Conservation (phyloP, 345 rosid genomes). For the Aquilaria yunnanensis region DNA sequence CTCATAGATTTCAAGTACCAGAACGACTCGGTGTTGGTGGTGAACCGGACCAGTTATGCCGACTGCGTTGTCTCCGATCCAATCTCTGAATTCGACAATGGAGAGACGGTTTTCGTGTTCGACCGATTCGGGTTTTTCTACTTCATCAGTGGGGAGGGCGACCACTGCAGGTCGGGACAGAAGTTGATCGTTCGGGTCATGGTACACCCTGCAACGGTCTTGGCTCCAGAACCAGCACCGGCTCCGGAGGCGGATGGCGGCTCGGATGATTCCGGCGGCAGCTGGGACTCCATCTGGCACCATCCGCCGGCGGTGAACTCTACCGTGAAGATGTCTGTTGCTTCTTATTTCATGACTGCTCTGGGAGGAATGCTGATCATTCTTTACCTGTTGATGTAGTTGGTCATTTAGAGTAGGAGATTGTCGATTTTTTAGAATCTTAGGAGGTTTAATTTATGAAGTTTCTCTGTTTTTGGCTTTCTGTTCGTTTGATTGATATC, state of each 20-base stretch:
- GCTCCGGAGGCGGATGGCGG: conserved; percentile 13
- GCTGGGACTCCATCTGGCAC: conserved; percentile 25
- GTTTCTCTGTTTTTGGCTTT: neutral
- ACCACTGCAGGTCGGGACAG: conserved; percentile 24
- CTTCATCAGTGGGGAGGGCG: conserved; percentile 22
- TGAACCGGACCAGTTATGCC: conserved; percentile 17
- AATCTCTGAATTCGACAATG: conserved; percentile 12
- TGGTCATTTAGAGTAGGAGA: no score
- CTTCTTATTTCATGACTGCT: conserved; percentile 28
- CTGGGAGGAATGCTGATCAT: conserved; percentile 19
- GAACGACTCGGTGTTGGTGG: conserved; percentile 27
- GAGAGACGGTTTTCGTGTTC: conserved; percentile 21
- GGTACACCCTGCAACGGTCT: conserved; percentile 12
- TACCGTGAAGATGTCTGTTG: conserved; percentile 17
- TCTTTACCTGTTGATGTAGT: conserved; percentile 20
- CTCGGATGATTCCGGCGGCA: conserved; percentile 5
- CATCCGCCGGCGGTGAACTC: conserved; percentile 22
- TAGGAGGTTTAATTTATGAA: no score
- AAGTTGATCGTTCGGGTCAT: conserved; percentile 24
- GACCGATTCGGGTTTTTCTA: conserved; percentile 28
- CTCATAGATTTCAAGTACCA: conserved; percentile 21
- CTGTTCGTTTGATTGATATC: no score
- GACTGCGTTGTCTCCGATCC: conserved; percentile 21
- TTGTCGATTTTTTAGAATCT: neutral
- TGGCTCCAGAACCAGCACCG: conserved; percentile 18